Evolutionary conservation across 2,329 filamentous ascomycete species (phyloP), one percentile per base, ranked within the genome.

Genomic region (Ascochyta viciae-villosae): DNA sequence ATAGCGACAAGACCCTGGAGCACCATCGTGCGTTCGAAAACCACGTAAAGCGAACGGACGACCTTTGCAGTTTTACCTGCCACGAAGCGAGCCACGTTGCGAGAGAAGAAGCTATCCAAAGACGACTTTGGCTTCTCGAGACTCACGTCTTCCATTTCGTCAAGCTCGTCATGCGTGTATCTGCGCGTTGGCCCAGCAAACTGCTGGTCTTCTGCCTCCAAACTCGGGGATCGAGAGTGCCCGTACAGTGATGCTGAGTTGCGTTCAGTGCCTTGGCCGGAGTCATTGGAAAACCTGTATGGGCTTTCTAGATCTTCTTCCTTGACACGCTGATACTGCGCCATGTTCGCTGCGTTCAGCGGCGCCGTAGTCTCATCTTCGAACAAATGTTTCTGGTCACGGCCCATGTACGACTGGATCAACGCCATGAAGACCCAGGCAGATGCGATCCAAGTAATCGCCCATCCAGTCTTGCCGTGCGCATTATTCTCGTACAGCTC

Each of bases 381-480:
- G 24, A 50, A 24, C 3, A 62, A 44, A 62, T 65, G 38, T 60
- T 44, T 50, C 57, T 77, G 70, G 45, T 74, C 77, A 52, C 82
- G 75, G 15, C 82, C 81, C 4, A 83, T 81, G 58, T 89, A 85
- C 38, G 82, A 78, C 48, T 87, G 87, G 42, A 91, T 77, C 50
- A 92, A 72, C 44, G 86, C 85, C 71, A 96, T 79, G 35, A 89
- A 67, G 15, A 89, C 82, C 78, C 96, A 94, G 0, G 83, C 86
- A 48, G 82, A 82, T 10, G 90, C 82, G 4, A 93, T 80, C 81
- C 86, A 89, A 3, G 89, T 94, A 27, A 89, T 83, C 38, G 91
- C 81, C 94, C 94, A 98, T 50, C 92, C 92, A 39, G 94, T 83
- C 74, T 90, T 92, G 78, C 92, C 88, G 74, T 97, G 93, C n/a